phyloP scores from a whole-genome alignment of 352 stramenopile species.

The Phytophthora megakarya region DNA sequence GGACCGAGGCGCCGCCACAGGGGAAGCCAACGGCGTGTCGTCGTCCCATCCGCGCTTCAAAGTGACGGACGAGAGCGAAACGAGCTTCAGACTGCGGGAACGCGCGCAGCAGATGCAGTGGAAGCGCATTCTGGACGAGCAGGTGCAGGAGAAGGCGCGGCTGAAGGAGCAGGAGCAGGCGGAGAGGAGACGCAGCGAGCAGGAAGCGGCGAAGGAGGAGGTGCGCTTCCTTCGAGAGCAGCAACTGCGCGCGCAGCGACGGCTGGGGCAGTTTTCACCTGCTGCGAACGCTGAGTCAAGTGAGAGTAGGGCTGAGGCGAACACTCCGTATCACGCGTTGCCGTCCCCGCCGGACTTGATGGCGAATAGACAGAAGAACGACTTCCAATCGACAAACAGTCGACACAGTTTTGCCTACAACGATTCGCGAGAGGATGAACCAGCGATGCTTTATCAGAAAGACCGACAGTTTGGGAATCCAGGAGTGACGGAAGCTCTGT shows the following conservation, averaged over 20 bases:
- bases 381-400: constrained; percentile 24
- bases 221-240: constrained; percentile 55
- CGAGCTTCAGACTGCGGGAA: constrained; percentile 60
- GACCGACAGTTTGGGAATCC: constrained; percentile 19
- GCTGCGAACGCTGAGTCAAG: constrained; percentile 14
- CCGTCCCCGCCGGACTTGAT: constrained; percentile 18
- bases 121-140: constrained; percentile 69
- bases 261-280: constrained; percentile 34
- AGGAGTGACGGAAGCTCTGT: constrained; percentile 6
- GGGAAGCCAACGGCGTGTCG: constrained; percentile 30
- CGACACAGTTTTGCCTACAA: constrained; percentile 23
- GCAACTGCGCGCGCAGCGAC: constrained; percentile 66
- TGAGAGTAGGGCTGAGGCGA: constrained; percentile 15
- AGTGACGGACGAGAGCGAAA: constrained; percentile 56
- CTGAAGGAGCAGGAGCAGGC: constrained; percentile 51
- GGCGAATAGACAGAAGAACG: constrained; percentile 14
- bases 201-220: constrained; percentile 53
- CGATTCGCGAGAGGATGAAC: constrained; percentile 17
- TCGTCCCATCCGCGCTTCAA: constrained; percentile 56
- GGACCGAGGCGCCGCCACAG: constrained; percentile 35
- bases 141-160: constrained; percentile 73
- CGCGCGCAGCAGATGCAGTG: constrained; percentile 75
- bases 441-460: constrained; percentile 20
- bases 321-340: constrained; percentile 19
- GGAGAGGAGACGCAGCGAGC: constrained; percentile 42